Conservation (phyloP, 2,329 filamentous ascomycete species). For the Cordyceps javanica region DNA sequence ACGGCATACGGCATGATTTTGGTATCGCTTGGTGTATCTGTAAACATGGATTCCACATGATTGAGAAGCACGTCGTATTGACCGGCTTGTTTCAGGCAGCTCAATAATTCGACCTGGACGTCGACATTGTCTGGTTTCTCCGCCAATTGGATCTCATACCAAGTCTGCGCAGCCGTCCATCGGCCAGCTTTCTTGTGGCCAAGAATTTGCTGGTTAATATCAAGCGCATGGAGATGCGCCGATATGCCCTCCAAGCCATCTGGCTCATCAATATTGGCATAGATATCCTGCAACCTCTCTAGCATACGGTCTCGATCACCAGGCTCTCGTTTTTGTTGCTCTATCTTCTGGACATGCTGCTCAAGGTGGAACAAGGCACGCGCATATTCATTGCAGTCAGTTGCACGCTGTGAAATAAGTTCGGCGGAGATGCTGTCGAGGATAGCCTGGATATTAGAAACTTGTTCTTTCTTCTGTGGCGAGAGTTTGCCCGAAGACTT, state of each 20-base stretch:
- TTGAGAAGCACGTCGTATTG: conserved; percentile 87
- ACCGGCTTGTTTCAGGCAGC: conserved; percentile 89
- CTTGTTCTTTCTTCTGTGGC: conserved; percentile 40
- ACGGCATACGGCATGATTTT: conserved; percentile 75
- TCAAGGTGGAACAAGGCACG: conserved; percentile 93
- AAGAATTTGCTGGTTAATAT: conserved; percentile 87
- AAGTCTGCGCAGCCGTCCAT: conserved; percentile 92
- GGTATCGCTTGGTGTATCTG: conserved; percentile 44
- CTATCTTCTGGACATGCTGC: conserved; percentile 64
- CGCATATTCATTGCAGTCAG: conserved; percentile 92
- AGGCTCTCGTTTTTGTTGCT: conserved; percentile 37
- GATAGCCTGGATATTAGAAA: conserved; percentile 43
- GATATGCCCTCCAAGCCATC: conserved; percentile 95
- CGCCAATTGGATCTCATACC: conserved; percentile 88
- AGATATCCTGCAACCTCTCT: conserved; percentile 82
- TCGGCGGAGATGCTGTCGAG: conserved; percentile 64
- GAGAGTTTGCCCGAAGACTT: conserved; percentile 24
- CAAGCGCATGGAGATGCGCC: conserved; percentile 75
- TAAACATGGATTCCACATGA: conserved; percentile 72
- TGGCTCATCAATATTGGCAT: conserved; percentile 94
- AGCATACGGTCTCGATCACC: conserved; percentile 60
- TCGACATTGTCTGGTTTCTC: conserved; percentile 72
- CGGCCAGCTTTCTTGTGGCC: conserved; percentile 88
- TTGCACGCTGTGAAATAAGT: conserved; percentile 69
- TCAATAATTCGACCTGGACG: conserved; percentile 75